These are phyloP conservation scores for Globisporangium acanthophoron DNA, from an alignment of 352 stramenopile genomes.

Conservation along the genomic window DNA sequence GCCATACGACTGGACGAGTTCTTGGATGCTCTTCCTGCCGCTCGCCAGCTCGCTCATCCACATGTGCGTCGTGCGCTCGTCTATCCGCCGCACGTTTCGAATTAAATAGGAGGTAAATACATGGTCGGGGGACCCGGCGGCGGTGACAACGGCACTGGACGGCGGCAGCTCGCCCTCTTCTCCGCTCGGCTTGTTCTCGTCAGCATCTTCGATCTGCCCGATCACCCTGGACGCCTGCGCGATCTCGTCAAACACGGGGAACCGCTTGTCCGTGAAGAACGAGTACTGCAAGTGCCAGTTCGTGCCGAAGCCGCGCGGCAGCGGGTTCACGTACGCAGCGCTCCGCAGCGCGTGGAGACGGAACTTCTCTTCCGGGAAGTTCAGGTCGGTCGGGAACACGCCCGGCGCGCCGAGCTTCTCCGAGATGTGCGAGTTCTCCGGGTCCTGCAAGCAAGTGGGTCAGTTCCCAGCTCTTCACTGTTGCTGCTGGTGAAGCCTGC, in stretches of 20 bases:
- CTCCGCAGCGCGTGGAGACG: conserved; percentile 66
- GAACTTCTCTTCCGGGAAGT: conserved; percentile 79
- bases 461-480: no score
- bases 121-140: conserved; percentile 22
- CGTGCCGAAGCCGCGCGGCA: conserved; percentile 69
- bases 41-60: conserved; percentile 79
- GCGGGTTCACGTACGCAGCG: conserved; percentile 66
- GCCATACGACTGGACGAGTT: conserved; percentile 71
- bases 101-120: conserved; percentile 81
- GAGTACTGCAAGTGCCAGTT: conserved; percentile 86
- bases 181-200: conserved; percentile 3
- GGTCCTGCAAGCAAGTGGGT: conserved; percentile 27
- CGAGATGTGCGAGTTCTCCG: conserved; percentile 55
- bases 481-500: no score
- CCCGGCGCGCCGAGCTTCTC: conserved; percentile 68
- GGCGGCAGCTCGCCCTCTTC: background rate
- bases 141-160: background rate
- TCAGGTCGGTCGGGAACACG: conserved; percentile 71
- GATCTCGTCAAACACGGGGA: conserved; percentile 68
- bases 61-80: conserved; percentile 68
- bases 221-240: conserved; percentile 46
- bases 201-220: conserved; percentile 19
- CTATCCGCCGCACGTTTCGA: conserved; percentile 71
- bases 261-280: conserved; percentile 74
- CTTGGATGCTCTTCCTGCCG: conserved; percentile 50